Conservation (phyloP, 139 green algal species). For the Auxenochlorella pyrenoidosa region DNA sequence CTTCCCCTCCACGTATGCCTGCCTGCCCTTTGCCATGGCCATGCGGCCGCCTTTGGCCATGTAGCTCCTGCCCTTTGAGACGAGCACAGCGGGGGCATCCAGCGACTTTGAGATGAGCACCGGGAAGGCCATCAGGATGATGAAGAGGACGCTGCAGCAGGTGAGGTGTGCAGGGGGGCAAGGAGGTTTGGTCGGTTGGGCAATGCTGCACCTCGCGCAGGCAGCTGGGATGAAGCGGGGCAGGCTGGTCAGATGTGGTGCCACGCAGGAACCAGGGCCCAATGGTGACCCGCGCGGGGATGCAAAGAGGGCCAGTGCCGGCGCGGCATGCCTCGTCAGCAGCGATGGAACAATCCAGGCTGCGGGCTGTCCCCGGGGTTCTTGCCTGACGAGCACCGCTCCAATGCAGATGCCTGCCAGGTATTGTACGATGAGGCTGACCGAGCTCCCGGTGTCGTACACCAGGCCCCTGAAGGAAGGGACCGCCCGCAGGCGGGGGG, state of each 20-base stretch:
- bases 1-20: background rate
- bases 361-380: too few relatives aligned
- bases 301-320: too few relatives aligned
- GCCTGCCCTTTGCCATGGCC: background rate
- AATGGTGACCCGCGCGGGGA: too few relatives aligned
- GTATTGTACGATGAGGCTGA: background rate
- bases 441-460: background rate
- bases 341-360: too few relatives aligned
- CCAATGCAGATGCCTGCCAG: constrained; percentile 1
- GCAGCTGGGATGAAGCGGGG: too few relatives aligned
- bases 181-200: too few relatives aligned
- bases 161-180: background rate
- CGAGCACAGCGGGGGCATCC: background rate
- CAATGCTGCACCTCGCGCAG: background rate
- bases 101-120: background rate
- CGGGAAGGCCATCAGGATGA: background rate
- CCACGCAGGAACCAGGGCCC: background rate
- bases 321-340: too few relatives aligned
- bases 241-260: background rate
- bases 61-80: background rate
- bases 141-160: background rate
- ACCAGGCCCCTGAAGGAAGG: background rate
- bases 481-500: background rate
- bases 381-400: background rate
- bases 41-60: background rate